Percentiles rank a stretch among this genome's conserved stretches.
Conservation (phyloP, 768 basidiomycete genomes). For the Termitomyces heimii region DNA sequence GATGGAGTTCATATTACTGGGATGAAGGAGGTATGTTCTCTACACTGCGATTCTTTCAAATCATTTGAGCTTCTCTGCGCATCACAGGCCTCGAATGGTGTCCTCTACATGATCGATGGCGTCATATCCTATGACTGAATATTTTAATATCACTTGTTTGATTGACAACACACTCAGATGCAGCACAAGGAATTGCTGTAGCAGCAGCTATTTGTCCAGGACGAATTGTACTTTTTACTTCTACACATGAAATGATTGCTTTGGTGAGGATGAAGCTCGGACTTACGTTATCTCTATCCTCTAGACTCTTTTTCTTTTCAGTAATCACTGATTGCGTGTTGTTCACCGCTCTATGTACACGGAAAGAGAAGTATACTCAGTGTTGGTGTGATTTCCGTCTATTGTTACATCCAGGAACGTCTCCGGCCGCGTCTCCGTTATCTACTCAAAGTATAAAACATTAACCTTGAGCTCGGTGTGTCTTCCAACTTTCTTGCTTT, state of each 20-base stretch:
- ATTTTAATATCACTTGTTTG: neutral
- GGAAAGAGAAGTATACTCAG: no score
- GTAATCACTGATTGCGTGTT: neutral
- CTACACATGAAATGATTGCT: neutral
- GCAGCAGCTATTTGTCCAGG: no score
- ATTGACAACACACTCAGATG: no score
- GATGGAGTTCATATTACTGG: slow-evolving; percentile 47
- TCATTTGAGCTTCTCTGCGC: neutral
- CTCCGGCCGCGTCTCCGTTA: neutral
- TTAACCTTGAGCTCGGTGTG: neutral
- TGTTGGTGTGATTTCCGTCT: no score
- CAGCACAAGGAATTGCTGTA: no score
- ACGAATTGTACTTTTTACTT: no score
- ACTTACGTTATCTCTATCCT: neutral
- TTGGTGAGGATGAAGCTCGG: no score
- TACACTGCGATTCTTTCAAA: neutral
- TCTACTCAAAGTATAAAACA: no score
- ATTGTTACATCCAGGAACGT: no score
- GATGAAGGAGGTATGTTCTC: slow-evolving; percentile 51
- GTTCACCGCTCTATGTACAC: neutral
- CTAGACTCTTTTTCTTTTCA: neutral
- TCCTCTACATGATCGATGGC: slow-evolving; percentile 54
- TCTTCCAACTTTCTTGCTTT: no score
- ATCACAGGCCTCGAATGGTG: slow-evolving; percentile 48
- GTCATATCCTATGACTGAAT: slow-evolving; percentile 29